Evolutionary conservation across 441 rosid species (phyloP).

Genomic region (Daphne laureola): DNA sequence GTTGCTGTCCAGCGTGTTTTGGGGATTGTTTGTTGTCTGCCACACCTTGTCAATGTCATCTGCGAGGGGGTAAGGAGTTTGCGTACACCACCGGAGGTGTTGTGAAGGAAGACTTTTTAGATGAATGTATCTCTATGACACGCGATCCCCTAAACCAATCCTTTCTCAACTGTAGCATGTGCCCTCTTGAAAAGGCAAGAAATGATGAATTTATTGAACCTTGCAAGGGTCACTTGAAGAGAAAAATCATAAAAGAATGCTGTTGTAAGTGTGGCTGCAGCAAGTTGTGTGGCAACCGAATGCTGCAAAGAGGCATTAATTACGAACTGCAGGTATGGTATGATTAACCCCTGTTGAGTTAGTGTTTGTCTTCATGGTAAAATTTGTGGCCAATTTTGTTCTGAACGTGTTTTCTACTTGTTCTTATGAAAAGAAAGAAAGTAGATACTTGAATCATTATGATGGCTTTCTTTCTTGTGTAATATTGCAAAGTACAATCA

Average conservation of each 20-base stretch:
- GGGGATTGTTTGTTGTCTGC: constrained; percentile 63
- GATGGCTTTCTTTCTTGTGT: neutral
- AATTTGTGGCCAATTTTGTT: constrained; percentile 1
- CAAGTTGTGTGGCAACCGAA: constrained; percentile 77
- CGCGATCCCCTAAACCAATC: constrained; percentile 47
- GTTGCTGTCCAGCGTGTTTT: constrained; percentile 59
- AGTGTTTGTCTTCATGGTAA: constrained; percentile 7
- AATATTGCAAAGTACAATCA: neutral
- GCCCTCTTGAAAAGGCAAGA: constrained; percentile 65
- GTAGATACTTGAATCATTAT: neutral
- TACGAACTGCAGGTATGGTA: constrained; percentile 63
- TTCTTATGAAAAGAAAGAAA: neutral
- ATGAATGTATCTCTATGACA: constrained; percentile 49
- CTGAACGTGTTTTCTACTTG: neutral
- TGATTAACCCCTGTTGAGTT: constrained; percentile 1
- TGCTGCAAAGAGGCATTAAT: constrained; percentile 78
- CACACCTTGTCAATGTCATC: constrained; percentile 49
- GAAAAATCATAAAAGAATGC: constrained; percentile 75
- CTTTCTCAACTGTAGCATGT: constrained; percentile 47
- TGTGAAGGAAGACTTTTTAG: constrained; percentile 52
- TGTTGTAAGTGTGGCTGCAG: constrained; percentile 89
- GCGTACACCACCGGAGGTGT: constrained; percentile 57
- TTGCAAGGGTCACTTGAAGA: constrained; percentile 84
- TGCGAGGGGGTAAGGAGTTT: constrained; percentile 32
- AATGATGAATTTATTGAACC: constrained; percentile 45